Percentiles rank a stretch among this genome's conserved stretches.
Evolutionary conservation across 805 yeast species (phyloP).

Genomic region (Candida maesae): DNA sequence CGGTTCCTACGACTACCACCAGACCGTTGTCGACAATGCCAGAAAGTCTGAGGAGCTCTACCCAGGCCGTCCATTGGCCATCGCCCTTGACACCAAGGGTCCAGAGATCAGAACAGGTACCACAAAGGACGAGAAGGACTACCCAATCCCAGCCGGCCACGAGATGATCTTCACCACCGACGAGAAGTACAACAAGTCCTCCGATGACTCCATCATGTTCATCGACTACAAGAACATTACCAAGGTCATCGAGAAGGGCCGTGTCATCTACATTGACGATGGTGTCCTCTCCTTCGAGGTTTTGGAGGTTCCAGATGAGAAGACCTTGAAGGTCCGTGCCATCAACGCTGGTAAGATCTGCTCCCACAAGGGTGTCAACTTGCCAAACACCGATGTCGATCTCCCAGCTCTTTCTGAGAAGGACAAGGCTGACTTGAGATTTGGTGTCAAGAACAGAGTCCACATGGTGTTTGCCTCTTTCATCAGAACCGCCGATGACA

Average conservation of each 20-base stretch:
- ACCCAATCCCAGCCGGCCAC: conserved; percentile 78
- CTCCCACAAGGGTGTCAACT: conserved; percentile 98
- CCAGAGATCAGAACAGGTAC: conserved; percentile 99
- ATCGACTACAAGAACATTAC: conserved; percentile 96
- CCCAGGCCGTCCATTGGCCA: conserved; percentile 95
- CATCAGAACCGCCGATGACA: conserved; percentile 92
- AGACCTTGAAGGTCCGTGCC: conserved; percentile 82
- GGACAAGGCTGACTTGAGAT: conserved; percentile 86
- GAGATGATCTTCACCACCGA: conserved; percentile 94
- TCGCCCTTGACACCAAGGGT: conserved; percentile 98
- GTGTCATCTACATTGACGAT: conserved; percentile 91
- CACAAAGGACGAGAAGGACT: conserved; percentile 76
- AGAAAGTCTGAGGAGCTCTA: conserved; percentile 87
- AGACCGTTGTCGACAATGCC: conserved; percentile 92
- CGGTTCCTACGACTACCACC: conserved; percentile 98
- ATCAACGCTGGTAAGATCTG: conserved; percentile 94
- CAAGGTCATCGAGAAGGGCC: conserved; percentile 85
- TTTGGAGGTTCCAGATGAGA: conserved; percentile 70
- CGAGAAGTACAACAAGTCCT: conserved; percentile 64
- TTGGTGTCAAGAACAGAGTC: conserved; percentile 96
- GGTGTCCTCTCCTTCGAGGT: conserved; percentile 97
- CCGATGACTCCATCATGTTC: conserved; percentile 80
- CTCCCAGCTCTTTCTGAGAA: conserved; percentile 97
- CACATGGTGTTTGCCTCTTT: conserved; percentile 99
- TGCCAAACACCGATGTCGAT: conserved; percentile 98